Evolutionary conservation across 2,329 filamentous ascomycete species (phyloP), one percentile per base, ranked within the genome.

Genomic region (Monascus ruber): DNA sequence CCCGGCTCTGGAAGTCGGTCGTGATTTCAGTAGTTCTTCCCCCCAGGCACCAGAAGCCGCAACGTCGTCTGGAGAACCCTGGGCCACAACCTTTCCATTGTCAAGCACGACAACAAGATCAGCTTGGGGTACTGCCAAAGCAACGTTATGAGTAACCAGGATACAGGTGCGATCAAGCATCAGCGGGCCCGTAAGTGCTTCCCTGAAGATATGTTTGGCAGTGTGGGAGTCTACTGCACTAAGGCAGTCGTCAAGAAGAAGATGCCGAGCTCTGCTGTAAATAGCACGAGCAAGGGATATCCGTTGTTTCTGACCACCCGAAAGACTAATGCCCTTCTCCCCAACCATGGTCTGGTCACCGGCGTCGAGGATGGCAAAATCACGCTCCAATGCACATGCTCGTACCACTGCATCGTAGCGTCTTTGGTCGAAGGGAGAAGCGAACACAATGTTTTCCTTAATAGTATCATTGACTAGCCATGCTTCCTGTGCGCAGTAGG

Each of bases 201-300:
- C 83, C 57, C 83, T 83, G 65, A 96, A 96, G 49, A 98, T 96
- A 81, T 93, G 95, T 60, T 95, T 93, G 2, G 88, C 88, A 0
- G 91, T 96, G 53, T 98, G 91, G 3, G 91, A 93, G 60, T 98
- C 91, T 28, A 98, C 91, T 26, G 91, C 91, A 56, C 88, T 95
- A 33, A 98, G 73, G 47, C 93, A 94, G 60, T 98, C 91, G 55
- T 98, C 91, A 36, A 98, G 73, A 7, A 98, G 74, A 10, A 98
- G 67, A 60, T 96, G 89, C 38, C 81, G 82, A 5, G 88, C 93
- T 62, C 86, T 89, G 48, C 86, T 94, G 64, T 98, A 98, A n/a
- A 98, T 73, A 1, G 91, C 91, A 49, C 91, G 81, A n/a, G 91
- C 91, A 34, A 98, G 74, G 9, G 89, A 95, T 37, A 98, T 96